Evolutionary conservation across 2,329 filamentous ascomycete species (phyloP).

Genomic region (Chaetomium olivaceum): DNA sequence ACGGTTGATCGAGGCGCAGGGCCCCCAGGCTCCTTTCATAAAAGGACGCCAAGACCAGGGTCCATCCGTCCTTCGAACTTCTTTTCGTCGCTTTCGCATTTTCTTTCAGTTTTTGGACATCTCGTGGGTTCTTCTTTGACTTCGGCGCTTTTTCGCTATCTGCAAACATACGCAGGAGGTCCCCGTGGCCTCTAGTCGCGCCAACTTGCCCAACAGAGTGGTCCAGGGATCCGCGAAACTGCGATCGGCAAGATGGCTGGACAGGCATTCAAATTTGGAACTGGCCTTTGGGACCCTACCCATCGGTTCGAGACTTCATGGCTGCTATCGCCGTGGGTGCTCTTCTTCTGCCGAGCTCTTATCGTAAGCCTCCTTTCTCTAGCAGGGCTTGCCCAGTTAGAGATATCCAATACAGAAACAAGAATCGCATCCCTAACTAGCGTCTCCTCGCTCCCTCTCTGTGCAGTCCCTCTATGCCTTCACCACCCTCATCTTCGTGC

Average conservation of each 20-base stretch:
- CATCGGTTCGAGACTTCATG: slow-evolving; percentile 79
- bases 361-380: slow-evolving; percentile 46
- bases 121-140: neutral
- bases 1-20: neutral
- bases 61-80: neutral
- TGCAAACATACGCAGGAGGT: neutral
- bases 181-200: too few relatives aligned
- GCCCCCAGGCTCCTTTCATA: neutral
- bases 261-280: slow-evolving; percentile 42
- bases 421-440: neutral
- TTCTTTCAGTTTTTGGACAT: neutral
- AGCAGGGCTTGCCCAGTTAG: neutral
- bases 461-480: slow-evolving; percentile 66
- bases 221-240: slow-evolving; percentile 2
- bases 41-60: slow-evolving; percentile 6
- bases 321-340: slow-evolving; percentile 66
- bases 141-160: neutral
- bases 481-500: slow-evolving; percentile 65
- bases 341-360: slow-evolving; percentile 59
- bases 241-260: slow-evolving; percentile 17
- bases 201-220: neutral
- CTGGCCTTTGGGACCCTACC: slow-evolving; percentile 53
- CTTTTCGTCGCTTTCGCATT: neutral
- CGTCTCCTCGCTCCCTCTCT: neutral
- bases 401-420: neutral